These are phyloP conservation scores for Lunularia cruciata DNA, from an alignment of 225 moss, liverwort and hornwort species.

Conservation along the genomic window DNA sequence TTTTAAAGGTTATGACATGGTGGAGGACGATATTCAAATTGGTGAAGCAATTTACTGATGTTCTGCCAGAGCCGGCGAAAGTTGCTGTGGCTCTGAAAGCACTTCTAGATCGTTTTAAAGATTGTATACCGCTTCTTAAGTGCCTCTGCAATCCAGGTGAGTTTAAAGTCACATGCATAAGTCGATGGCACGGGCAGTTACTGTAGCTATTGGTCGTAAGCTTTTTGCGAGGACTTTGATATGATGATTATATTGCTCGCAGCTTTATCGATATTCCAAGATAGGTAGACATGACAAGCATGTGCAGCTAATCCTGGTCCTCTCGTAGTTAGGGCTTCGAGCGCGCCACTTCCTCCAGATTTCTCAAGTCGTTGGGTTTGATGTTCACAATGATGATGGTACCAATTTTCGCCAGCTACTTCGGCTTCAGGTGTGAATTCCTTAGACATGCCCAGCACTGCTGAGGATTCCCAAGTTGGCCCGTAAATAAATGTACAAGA, in stretches of 20 bases:
- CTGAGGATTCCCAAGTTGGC: too few species aligned
- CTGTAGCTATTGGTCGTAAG: too few species aligned
- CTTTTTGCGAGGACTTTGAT: too few species aligned
- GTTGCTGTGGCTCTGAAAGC: constrained; percentile 62
- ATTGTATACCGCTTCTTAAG: constrained; percentile 66
- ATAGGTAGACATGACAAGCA: not conserved
- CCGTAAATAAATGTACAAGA: too few species aligned
- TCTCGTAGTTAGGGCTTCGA: constrained; percentile 55
- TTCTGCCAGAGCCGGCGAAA: constrained; percentile 64
- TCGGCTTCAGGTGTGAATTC: constrained; percentile 76
- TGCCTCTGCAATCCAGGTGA: constrained; percentile 87
- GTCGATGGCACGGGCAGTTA: too few species aligned
- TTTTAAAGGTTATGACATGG: constrained; percentile 69
- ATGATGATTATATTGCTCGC: too few species aligned
- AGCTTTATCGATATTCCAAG: too few species aligned
- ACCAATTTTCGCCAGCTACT: constrained; percentile 80
- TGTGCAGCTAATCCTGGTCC: not conserved
- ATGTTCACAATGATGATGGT: constrained; percentile 75
- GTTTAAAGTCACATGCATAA: too few species aligned
- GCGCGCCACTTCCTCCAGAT: constrained; percentile 76
- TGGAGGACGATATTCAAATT: constrained; percentile 73
- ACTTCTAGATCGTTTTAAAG: constrained; percentile 76
- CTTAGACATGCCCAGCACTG: too few species aligned
- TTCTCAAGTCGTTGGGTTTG: constrained; percentile 76
- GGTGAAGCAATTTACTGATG: constrained; percentile 58